Percentiles rank a stretch among this genome's conserved stretches.
Conservation (phyloP, 2,329 filamentous ascomycete genomes). For the Cladobotryum protrusum region DNA sequence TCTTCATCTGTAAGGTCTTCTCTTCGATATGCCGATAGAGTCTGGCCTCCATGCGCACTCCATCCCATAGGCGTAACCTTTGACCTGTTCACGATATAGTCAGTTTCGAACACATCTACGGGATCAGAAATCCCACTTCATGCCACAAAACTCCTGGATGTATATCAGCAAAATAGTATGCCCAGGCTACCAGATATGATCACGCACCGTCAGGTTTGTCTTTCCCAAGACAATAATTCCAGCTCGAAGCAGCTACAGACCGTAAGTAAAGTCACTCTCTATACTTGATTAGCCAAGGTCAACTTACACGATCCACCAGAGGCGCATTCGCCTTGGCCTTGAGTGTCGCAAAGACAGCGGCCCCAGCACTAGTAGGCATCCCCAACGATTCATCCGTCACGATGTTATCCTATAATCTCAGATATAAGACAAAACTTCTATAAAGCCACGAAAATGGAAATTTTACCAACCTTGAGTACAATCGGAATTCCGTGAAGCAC, state of each 20-base stretch:
- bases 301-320: constrained; percentile 10
- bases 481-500: constrained; percentile 20
- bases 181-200: accelerated
- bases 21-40: constrained; percentile 21
- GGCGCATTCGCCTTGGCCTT: constrained; percentile 11
- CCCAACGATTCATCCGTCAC: constrained; percentile 14
- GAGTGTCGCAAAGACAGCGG: constrained; percentile 12
- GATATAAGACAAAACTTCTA: not conserved
- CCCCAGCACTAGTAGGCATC: constrained; percentile 18
- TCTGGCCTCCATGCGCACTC: constrained; percentile 19
- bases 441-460: no score
- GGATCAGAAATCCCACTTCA: constrained; percentile 15
- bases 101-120: not conserved
- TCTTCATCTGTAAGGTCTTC: constrained; percentile 14
- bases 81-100: not conserved
- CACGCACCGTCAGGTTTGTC: constrained; percentile 15
- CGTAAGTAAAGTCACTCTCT: not conserved
- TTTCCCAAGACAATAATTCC: constrained; percentile 19
- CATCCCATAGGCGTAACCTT: constrained; percentile 6
- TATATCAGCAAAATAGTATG: not conserved
- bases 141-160: constrained; percentile 14
- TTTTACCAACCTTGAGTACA: constrained; percentile 16
- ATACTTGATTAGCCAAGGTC: not conserved
- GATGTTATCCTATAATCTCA: constrained; percentile 12
- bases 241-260: constrained; percentile 11